These are phyloP conservation scores for sorghum (Sorghum bicolor) DNA, from an alignment of 176 grass and related monocot species.

Conservation along the genomic window DNA sequence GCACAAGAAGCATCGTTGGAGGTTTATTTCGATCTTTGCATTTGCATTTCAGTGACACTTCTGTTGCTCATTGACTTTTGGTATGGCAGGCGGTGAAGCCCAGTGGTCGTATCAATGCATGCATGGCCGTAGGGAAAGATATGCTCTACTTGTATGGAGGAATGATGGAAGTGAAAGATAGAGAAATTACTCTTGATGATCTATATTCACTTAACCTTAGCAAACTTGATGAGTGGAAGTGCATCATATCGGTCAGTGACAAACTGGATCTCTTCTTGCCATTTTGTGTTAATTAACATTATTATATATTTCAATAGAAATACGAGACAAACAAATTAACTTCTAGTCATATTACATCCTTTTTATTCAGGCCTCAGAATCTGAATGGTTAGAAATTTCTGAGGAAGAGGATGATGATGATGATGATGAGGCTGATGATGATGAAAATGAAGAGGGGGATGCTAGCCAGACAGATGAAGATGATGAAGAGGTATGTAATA, in stretches of 20 bases:
- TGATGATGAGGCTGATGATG: conserved; percentile 53
- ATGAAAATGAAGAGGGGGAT: conserved; percentile 51
- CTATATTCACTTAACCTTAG: conserved; percentile 94
- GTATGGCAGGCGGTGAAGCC: conserved; percentile 65
- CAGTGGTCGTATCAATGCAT: conserved; percentile 92
- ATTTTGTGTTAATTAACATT: not conserved
- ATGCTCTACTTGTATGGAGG: conserved; percentile 90
- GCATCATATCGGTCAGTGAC: conserved; percentile 71
- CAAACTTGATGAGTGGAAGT: conserved; percentile 99
- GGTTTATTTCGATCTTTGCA: conserved; percentile 49
- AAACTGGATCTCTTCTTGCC: conserved; percentile 14
- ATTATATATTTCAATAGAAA: conserved; percentile 7
- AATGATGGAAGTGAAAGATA: conserved; percentile 98
- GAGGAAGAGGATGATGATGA: conserved; percentile 77
- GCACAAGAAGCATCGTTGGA: conserved; percentile 49
- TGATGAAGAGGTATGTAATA: conserved; percentile 43
- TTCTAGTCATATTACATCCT: not conserved
- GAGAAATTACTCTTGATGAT: conserved; percentile 97
- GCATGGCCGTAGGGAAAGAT: conserved; percentile 87
- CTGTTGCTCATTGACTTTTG: conserved; percentile 17
- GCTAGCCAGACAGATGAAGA: conserved; percentile 67
- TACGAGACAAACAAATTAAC: not conserved
- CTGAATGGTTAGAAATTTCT: conserved; percentile 91
- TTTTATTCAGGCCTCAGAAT: conserved; percentile 79
- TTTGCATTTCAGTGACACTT: conserved; percentile 19